Base-by-base conservation (phyloP, 2,329 filamentous ascomycete genomes). In the Biscogniauxia sp. region DNA sequence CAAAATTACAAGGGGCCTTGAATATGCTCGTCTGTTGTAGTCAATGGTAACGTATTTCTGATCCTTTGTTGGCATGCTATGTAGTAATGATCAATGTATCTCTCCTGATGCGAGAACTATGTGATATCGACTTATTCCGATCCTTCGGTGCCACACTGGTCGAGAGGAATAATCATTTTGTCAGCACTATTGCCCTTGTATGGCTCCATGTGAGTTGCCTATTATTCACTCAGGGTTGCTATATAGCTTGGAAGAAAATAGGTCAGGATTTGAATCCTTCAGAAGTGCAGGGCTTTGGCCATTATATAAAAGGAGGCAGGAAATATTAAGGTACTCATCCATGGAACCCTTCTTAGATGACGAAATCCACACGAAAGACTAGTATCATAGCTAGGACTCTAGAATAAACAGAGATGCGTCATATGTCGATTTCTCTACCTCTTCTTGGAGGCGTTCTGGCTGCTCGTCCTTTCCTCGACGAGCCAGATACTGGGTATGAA, bases 391-490 rank as follows among this genome's bases (percentile, higher is more conserved):
- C 37, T n/a, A 17, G 5, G 4, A 15, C 15, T 9, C 2, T 45
- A 17, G 2, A 17, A 45, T n/a, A n/a, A n/a, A 3, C 15, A 15
- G 11, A 45, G 37, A 45, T 45, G 37, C 37, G 37, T n/a, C 15
- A 6, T n/a, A 17, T 6, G 15, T n/a, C n/a, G 5, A 45, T 45
- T 45, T 45, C 37, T 5, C 37, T 45, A 3, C 11, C 55, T 32
- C 52, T 64, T 8, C 37, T 61, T n/a, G 20, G 32, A 19, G 54
- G 32, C 45, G 57, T 53, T 19, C 32, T 61, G 11, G 61, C 63
- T 20, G 60, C 63, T 19, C 58, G 63, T 13, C 61, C 61, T 5
- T 65, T 63, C 49, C 55, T 63, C 9, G 58, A 65, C 32, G 63
- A 60, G 41, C 61, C 61, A 15, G 63, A 60, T 37, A 65, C 63